phyloP scores from a whole-genome alignment of 2,329 filamentous ascomycete genomes.

The Stemphylium lycopersici region DNA sequence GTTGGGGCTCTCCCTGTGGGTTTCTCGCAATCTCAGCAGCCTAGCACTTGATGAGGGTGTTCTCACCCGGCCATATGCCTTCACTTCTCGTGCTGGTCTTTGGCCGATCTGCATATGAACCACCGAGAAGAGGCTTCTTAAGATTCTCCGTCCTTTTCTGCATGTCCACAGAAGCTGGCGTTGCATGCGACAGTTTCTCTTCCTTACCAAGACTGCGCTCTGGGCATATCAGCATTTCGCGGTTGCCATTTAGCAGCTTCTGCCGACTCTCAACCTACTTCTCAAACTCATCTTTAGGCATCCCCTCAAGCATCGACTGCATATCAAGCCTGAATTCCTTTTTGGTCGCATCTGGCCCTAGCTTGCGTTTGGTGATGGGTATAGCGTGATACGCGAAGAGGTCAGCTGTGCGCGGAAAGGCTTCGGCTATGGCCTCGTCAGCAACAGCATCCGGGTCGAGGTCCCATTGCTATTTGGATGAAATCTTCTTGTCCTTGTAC shows the following conservation, averaged over 20 bases:
- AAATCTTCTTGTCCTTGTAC: constrained; percentile 21
- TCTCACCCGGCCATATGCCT: background rate
- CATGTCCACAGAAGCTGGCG: constrained; percentile 12
- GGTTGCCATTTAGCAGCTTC: constrained; percentile 27
- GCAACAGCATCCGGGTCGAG: constrained; percentile 11
- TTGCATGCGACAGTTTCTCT: background rate
- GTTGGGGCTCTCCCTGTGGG: background rate
- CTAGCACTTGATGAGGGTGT: constrained; percentile 2
- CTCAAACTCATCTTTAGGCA: constrained; percentile 13
- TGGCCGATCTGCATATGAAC: background rate
- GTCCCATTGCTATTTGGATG: constrained; percentile 30
- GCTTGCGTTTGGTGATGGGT: constrained; percentile 16
- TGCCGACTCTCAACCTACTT: constrained; percentile 26
- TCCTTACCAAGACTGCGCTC: background rate
- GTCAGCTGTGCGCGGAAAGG: constrained; percentile 25
- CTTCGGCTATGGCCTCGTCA: background rate
- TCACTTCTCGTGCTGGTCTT: background rate
- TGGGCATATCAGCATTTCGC: constrained; percentile 24
- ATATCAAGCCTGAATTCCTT: constrained; percentile 22
- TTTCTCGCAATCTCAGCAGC: background rate
- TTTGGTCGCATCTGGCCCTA: constrained; percentile 15
- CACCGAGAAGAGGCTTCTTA: too few species aligned
- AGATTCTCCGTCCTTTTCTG: background rate
- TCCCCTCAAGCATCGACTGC: constrained; percentile 10
- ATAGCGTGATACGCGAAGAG: constrained; percentile 36